Evolutionary conservation across 2,329 filamentous ascomycete genomes (phyloP).

Genomic region (Lasiodiplodia sp.): DNA sequence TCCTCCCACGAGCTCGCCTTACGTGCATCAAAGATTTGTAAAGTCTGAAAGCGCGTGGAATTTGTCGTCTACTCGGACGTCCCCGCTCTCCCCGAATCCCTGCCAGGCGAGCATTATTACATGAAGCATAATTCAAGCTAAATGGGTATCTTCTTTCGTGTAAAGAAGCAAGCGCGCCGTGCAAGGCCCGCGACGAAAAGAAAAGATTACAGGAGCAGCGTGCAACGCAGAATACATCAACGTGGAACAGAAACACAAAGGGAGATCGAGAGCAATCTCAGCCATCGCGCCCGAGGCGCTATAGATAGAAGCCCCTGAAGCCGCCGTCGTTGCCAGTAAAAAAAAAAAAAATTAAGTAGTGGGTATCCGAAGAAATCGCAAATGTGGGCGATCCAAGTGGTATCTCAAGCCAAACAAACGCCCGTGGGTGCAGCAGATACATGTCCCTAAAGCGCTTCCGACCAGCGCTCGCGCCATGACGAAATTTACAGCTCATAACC

Average conservation of each 20-base stretch:
- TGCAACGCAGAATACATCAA: constrained; percentile 24
- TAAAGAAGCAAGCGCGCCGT: constrained; percentile 22
- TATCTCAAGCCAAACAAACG: constrained; percentile 29
- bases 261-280: constrained; percentile 24
- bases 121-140: constrained; percentile 16
- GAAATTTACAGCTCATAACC: constrained; percentile 29
- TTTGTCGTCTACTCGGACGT: constrained; percentile 21
- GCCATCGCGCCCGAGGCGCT: constrained; percentile 15
- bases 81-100: constrained; percentile 1
- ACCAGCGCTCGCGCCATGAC: constrained; percentile 28
- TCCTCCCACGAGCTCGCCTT: constrained; percentile 11
- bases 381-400: constrained; percentile 23
- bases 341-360: constrained; percentile 22
- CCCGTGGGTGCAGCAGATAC: constrained; percentile 27
- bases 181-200: constrained; percentile 1
- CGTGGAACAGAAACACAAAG: constrained; percentile 13
- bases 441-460: constrained; percentile 28
- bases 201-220: constrained; percentile 15
- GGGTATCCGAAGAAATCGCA: constrained; percentile 27
- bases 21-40: constrained; percentile 24
- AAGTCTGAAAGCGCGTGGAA: constrained; percentile 4
- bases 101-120: constrained; percentile 18
- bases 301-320: constrained; percentile 21
- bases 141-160: constrained; percentile 28
- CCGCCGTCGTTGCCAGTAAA: constrained; percentile 27